phyloP scores from a whole-genome alignment of 2,329 filamentous ascomycete genomes.

The Cladosporium sp. region DNA sequence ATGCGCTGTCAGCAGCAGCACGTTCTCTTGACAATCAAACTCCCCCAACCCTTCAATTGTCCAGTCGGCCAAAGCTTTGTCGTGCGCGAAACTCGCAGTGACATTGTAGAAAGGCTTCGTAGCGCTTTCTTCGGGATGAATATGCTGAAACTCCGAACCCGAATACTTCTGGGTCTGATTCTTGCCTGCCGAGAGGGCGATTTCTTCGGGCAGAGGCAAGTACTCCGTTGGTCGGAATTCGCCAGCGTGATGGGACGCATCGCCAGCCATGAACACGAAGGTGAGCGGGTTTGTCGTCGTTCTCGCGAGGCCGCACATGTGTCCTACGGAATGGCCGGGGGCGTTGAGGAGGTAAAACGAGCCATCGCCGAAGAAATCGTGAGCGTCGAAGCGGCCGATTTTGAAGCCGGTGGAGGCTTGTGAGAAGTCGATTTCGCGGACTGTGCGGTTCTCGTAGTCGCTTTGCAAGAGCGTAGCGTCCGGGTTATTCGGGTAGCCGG shows the following conservation, averaged over 20 bases:
- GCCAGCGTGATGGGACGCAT: slow-evolving; percentile 36
- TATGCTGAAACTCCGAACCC: slow-evolving; percentile 36
- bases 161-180: slow-evolving; percentile 31
- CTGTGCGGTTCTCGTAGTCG: slow-evolving; percentile 37
- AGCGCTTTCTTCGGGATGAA: slow-evolving; percentile 34
- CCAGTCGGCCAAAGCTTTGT: slow-evolving; percentile 33
- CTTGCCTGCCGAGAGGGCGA: slow-evolving; percentile 20
- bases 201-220: slow-evolving; percentile 34
- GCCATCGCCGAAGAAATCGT: slow-evolving; percentile 54
- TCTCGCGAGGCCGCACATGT: slow-evolving; percentile 48
- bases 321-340: slow-evolving; percentile 50
- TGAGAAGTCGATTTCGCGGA: slow-evolving; percentile 34
- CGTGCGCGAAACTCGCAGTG: slow-evolving; percentile 29
- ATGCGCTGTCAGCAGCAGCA: slow-evolving; percentile 30
- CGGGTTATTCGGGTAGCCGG: slow-evolving; percentile 41
- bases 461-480: slow-evolving; percentile 37
- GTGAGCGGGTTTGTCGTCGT: slow-evolving; percentile 32
- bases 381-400: slow-evolving; percentile 44
- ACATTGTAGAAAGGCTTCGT: slow-evolving; percentile 34
- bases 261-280: slow-evolving; percentile 50
- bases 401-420: slow-evolving; percentile 32
- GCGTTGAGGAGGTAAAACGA: slow-evolving; percentile 52
- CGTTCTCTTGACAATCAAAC: slow-evolving; percentile 30
- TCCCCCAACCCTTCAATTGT: slow-evolving; percentile 29
- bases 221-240: slow-evolving; percentile 39